Conservation (phyloP, 805 yeast genomes). For the Starmerella potacharoeniae region DNA sequence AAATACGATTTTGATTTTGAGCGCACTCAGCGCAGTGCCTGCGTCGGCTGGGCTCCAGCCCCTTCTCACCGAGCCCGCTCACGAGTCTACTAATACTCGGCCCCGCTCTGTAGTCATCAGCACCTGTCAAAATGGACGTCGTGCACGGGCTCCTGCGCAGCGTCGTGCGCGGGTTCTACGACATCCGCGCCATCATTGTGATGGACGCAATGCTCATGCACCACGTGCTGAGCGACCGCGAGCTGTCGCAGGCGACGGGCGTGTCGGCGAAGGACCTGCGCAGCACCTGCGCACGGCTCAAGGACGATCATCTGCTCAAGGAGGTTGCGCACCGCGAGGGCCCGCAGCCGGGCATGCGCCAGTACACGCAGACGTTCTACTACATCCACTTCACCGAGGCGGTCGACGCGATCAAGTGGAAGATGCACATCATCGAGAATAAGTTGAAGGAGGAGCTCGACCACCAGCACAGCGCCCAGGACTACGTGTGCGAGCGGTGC, state of each 20-base stretch:
- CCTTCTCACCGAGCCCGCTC: too few species aligned
- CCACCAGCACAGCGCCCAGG: conserved; percentile 81
- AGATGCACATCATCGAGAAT: conserved; percentile 76
- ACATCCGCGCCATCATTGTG: conserved; percentile 68
- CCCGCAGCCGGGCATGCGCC: conserved; percentile 45
- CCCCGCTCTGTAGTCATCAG: background rate
- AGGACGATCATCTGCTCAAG: conserved; percentile 66
- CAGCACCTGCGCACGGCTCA: conserved; percentile 62
- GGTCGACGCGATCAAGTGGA: conserved; percentile 93
- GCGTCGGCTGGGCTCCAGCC: too few species aligned
- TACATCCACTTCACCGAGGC: conserved; percentile 87
- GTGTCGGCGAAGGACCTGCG: conserved; percentile 80
- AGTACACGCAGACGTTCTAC: conserved; percentile 67
- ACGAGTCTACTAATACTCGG: too few species aligned
- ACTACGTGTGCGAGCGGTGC: conserved; percentile 83
- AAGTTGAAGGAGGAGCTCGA: conserved; percentile 70
- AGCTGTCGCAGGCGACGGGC: conserved; percentile 66
- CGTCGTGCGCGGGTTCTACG: conserved; percentile 79
- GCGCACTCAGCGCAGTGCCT: too few species aligned
- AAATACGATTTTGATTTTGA: too few species aligned
- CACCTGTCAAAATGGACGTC: conserved; percentile 25
- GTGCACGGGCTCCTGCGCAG: conserved; percentile 53
- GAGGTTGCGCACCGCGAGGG: conserved; percentile 39
- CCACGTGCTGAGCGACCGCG: conserved; percentile 86
- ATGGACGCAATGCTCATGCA: conserved; percentile 81